phyloP scores from a whole-genome alignment of 441 rosid species.

The Aquilaria agallochum region DNA sequence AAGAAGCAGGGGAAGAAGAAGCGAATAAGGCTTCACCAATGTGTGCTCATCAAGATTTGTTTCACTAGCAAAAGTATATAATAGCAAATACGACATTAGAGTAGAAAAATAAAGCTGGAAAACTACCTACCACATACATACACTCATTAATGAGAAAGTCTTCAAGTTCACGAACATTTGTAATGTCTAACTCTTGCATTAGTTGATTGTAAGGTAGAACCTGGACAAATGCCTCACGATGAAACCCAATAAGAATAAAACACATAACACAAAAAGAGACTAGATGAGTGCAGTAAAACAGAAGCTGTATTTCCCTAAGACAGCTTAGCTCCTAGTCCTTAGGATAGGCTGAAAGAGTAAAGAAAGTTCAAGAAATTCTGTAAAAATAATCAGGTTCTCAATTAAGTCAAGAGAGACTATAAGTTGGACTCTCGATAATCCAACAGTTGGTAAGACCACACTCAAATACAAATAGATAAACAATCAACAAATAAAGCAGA shows the following conservation, averaged over 20 bases:
- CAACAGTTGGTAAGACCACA: background rate
- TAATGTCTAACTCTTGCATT: conserved; percentile 85
- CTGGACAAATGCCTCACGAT: conserved; percentile 30
- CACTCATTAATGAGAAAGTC: conserved; percentile 99
- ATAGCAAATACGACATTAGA: background rate
- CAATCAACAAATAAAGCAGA: background rate
- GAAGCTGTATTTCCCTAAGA: background rate
- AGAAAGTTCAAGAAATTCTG: no score
- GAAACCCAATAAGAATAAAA: conserved; percentile 12
- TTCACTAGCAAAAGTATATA: conserved; percentile 1
- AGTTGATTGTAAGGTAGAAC: conserved; percentile 83
- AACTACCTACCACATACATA: conserved; percentile 86
- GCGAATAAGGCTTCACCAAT: no score
- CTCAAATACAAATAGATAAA: background rate
- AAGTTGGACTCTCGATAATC: background rate
- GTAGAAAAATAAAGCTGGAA: conserved; percentile 8
- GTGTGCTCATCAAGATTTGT: background rate
- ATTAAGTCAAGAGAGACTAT: background rate
- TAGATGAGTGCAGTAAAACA: background rate
- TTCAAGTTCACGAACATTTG: conserved; percentile 96
- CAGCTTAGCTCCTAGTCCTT: background rate
- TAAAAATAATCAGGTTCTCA: background rate
- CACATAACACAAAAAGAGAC: background rate
- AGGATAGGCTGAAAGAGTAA: background rate
- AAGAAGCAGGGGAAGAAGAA: no score